Base-by-base conservation (phyloP, 805 yeast genomes). In the Kuraishia borneana region DNA sequence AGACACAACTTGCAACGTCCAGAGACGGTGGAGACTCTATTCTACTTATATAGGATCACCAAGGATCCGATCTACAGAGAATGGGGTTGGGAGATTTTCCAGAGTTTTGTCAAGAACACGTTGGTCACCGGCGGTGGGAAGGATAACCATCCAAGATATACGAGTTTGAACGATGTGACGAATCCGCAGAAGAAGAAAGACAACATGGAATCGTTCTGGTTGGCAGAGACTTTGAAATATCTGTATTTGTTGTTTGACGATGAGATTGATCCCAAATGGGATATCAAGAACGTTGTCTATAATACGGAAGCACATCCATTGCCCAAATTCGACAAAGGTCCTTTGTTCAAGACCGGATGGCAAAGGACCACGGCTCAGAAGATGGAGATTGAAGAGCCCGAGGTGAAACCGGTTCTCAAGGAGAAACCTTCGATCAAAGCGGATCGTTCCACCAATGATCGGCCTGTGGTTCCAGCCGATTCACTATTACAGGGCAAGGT, bases 301-400 rank as follows among this genome's bases (percentile, higher is more conserved):
- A 88, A 84, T 58, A 85, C 96, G 2, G 96, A 87, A 51, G 96
- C 94, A 0, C 96, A 87, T 53, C 92, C 95, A 25, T 73, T 87
- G 56, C 96, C 96, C n/a, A 66, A 61, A 26, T 71, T 84, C 39
- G 69, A 67, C 18, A 55, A 66, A 61, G 61, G 57, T 18, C 62
- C 69, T 7, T 44, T 51, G 36, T 73, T 77, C 48, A 61, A 60
- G 31, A 78, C 85, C 3, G 83, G 82, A 1, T 79, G 84, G 83
- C 45, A 47, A 26, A 65, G 78, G 41, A 36, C 30, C 10, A 55
- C 39, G 50, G 62, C 48, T 48, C 65, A 48, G 25, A 30, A 26
- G 18, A 26, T 18, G 21, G 32, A 35, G 18, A 31, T 27, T 6
- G 28, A 32, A 18, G 28, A 34, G 26, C 33, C 32, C 5, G 36